These are phyloP conservation scores for Lentinula sp. DNA, from an alignment of 768 basidiomycete genomes.

Conservation along the genomic window DNA sequence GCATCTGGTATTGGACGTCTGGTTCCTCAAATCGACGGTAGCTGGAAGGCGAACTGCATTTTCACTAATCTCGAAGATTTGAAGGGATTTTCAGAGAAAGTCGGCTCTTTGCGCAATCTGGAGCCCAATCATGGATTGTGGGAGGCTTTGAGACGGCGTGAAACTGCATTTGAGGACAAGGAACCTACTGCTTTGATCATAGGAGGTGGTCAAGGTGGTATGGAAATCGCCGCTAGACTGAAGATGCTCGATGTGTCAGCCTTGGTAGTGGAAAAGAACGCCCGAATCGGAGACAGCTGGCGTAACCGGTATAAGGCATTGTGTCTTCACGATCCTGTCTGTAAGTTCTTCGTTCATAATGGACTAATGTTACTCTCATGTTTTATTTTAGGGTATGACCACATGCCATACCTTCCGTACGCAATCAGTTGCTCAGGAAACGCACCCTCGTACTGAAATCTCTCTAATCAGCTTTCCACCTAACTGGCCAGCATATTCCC, in stretches of 20 bases:
- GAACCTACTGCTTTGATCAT: conserved; percentile 52
- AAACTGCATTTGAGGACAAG: conserved; percentile 36
- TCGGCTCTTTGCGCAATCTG: conserved; percentile 31
- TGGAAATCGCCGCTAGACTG: conserved; percentile 50
- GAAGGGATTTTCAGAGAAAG: conserved; percentile 34
- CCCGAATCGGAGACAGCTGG: conserved; percentile 53
- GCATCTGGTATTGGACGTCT: conserved; percentile 51
- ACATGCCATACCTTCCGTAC: conserved; percentile 50
- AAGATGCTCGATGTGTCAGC: conserved; percentile 41
- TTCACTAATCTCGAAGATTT: conserved; percentile 48
- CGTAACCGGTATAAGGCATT: conserved; percentile 53
- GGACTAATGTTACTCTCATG: background rate
- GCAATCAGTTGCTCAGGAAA: conserved; percentile 11
- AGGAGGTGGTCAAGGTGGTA: conserved; percentile 53
- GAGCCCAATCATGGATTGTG: conserved; percentile 44
- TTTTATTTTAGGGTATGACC: conserved; percentile 35
- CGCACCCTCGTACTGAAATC: background rate
- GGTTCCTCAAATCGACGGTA: conserved; percentile 35
- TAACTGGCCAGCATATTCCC: conserved; percentile 49
- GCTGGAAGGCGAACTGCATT: conserved; percentile 51
- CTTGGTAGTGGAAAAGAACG: conserved; percentile 51
- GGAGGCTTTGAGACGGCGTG: conserved; percentile 33
- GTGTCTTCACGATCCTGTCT: conserved; percentile 48
- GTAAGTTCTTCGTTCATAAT: conserved; percentile 20
- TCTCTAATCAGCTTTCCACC: conserved; percentile 39